These are phyloP conservation scores for Macrophomina pseudophaseolina DNA, from an alignment of 2,329 filamentous ascomycete species.

Conservation along the genomic window DNA sequence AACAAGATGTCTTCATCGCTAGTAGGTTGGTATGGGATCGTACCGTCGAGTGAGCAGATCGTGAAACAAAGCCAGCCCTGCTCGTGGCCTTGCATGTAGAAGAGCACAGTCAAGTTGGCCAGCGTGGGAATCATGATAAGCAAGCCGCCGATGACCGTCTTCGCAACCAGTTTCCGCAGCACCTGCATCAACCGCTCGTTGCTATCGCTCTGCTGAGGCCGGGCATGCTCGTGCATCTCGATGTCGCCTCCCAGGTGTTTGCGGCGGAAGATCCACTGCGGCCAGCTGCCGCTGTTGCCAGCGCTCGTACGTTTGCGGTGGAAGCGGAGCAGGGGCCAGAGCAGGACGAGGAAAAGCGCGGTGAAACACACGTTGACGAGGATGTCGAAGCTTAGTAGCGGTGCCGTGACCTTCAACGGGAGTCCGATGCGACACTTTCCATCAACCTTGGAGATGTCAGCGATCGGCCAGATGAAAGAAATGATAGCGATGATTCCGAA, in stretches of 20 bases:
- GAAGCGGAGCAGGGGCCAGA: slow-evolving; percentile 39
- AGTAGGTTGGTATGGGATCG: too few relatives aligned
- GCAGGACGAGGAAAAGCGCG: slow-evolving; percentile 43
- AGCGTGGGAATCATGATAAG: slow-evolving; percentile 47
- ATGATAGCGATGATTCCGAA: slow-evolving; percentile 38
- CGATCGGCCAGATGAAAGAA: slow-evolving; percentile 33
- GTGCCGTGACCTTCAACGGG: background rate
- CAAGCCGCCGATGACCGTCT: slow-evolving; percentile 40
- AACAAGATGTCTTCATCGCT: too few relatives aligned
- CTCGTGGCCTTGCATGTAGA: slow-evolving; percentile 39
- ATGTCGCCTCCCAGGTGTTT: background rate
- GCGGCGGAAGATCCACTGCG: background rate
- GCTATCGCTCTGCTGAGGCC: background rate
- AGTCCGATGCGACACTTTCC: background rate
- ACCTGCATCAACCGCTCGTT: background rate
- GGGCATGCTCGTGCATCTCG: background rate
- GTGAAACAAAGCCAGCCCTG: slow-evolving; percentile 49
- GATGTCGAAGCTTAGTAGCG: slow-evolving; percentile 34
- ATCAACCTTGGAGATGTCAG: background rate
- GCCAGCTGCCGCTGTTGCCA: background rate
- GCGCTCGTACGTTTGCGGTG: background rate
- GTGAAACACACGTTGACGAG: slow-evolving; percentile 48
- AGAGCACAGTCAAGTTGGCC: slow-evolving; percentile 43
- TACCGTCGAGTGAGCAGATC: slow-evolving; percentile 49
- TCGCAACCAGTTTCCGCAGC: slow-evolving; percentile 38